Evolutionary conservation across 345 rosid genomes (phyloP).

Genomic region (Schrenkiella parvula): DNA sequence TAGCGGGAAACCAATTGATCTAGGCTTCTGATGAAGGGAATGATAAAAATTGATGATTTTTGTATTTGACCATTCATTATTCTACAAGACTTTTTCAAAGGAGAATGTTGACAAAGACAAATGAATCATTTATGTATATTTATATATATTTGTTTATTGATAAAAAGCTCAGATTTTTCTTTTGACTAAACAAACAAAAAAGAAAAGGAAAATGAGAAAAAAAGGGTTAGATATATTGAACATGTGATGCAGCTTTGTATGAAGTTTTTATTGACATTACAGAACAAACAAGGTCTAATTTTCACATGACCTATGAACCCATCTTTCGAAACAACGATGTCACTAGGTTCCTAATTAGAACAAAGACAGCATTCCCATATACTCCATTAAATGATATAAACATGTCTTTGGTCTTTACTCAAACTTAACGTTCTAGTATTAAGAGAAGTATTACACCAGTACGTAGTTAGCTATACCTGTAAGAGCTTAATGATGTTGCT

Average conservation of each 20-base stretch:
- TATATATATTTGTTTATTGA: neutral
- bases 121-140: neutral
- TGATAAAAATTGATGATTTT: neutral
- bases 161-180: neutral
- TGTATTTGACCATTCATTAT: slow-evolving; percentile 7
- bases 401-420: too few species aligned
- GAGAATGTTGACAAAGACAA: slow-evolving; percentile 17
- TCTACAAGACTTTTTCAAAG: slow-evolving; percentile 13
- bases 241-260: neutral
- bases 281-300: neutral
- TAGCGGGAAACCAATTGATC: neutral
- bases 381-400: neutral
- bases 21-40: neutral
- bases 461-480: slow-evolving; percentile 46
- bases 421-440: neutral
- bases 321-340: neutral
- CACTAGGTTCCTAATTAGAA: neutral
- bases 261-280: neutral
- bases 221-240: neutral
- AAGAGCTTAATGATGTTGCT: slow-evolving; percentile 88
- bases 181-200: neutral
- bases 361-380: neutral
- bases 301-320: neutral
- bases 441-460: neutral
- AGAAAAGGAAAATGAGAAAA: neutral